These are phyloP conservation scores for Quercus parvula DNA, from an alignment of 306 rosid genomes.

Conservation along the genomic window DNA sequence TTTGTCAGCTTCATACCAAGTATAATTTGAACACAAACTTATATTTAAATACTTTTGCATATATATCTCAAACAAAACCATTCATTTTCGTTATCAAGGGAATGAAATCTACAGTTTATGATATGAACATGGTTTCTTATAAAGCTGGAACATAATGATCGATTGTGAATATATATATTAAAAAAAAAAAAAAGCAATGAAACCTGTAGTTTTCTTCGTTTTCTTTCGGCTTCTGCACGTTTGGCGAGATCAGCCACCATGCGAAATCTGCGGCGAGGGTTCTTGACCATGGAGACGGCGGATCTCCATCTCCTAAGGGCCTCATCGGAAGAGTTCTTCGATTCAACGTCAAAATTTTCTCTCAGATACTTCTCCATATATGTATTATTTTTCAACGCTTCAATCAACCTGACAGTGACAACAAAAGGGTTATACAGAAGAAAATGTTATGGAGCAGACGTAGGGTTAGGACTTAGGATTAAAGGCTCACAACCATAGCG, in stretches of 20 bases:
- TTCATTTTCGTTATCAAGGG: neutral
- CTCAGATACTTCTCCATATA: conserved; percentile 67
- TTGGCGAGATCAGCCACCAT: conserved; percentile 88
- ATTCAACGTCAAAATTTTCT: conserved; percentile 56
- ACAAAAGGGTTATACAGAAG: too few species aligned
- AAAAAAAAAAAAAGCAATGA: neutral
- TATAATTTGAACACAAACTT: too few species aligned
- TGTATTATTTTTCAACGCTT: neutral
- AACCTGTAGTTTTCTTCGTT: conserved; percentile 70
- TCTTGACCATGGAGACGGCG: conserved; percentile 79
- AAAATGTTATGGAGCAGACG: too few species aligned
- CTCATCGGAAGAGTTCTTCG: conserved; percentile 56
- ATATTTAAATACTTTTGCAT: too few species aligned
- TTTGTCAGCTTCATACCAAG: too few species aligned
- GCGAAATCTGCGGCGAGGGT: conserved; percentile 88
- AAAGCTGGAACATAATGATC: neutral
- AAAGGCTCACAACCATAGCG: too few species aligned
- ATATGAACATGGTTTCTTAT: neutral
- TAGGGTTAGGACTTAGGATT: too few species aligned
- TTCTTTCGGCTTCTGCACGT: conserved; percentile 59
- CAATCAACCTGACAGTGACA: too few species aligned
- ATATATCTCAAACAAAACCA: too few species aligned
- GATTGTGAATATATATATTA: too few species aligned
- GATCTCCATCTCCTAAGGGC: conserved; percentile 77
- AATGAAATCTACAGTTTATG: neutral